These are phyloP conservation scores for Tolypocladium cylindrosporum DNA, from an alignment of 2,329 filamentous ascomycete species.

Conservation along the genomic window DNA sequence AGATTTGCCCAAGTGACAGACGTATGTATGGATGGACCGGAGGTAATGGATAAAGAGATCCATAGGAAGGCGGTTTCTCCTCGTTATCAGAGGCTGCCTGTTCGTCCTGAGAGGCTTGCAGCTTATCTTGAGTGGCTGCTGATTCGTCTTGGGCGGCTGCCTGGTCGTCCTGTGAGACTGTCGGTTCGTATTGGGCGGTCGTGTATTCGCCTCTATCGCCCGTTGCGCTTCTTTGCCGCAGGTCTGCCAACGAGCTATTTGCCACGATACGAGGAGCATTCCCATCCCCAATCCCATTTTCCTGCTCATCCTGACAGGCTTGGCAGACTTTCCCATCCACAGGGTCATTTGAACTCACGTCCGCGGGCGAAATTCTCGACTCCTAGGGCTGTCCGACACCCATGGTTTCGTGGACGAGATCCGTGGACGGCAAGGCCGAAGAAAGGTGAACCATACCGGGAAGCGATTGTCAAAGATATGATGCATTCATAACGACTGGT, in stretches of 20 bases:
- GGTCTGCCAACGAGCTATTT: neutral
- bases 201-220: neutral
- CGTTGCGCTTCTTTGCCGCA: neutral
- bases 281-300: too few species aligned
- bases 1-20: neutral
- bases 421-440: neutral
- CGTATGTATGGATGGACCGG: neutral
- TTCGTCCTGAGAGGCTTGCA: neutral
- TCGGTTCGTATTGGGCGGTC: neutral
- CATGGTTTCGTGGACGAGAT: neutral
- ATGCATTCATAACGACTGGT: neutral
- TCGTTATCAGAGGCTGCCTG: neutral
- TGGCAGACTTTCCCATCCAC: neutral
- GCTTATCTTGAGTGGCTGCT: neutral
- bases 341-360: neutral
- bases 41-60: neutral
- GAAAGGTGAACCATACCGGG: neutral
- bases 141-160: neutral
- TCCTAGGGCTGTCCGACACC: neutral
- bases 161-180: too few species aligned
- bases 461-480: neutral
- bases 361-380: neutral
- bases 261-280: neutral
- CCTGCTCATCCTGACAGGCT: neutral
- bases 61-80: neutral